phyloP scores from a whole-genome alignment of 139 green algal species.

The Parachlorella kessleri region DNA sequence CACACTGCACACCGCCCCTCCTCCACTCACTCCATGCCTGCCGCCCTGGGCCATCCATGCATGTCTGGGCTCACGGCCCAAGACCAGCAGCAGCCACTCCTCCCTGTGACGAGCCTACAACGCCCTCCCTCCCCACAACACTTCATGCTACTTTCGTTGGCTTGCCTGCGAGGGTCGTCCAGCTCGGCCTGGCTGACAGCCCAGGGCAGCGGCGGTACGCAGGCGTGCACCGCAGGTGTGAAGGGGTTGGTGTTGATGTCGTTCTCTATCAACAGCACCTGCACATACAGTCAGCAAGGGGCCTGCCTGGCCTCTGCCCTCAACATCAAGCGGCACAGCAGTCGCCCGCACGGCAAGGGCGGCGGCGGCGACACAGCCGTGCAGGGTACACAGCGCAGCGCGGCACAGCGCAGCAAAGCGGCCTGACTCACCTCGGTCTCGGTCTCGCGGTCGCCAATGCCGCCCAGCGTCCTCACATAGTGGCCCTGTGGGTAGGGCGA shows the following conservation, averaged over 20 bases:
- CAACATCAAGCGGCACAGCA: not conserved
- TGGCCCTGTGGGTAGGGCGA: slow-evolving; percentile 73
- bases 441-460: slow-evolving; percentile 77
- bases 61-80: too few species aligned
- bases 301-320: not conserved
- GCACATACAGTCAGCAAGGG: slow-evolving; percentile 18
- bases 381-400: not conserved
- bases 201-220: slow-evolving; percentile 94
- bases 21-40: too few species aligned
- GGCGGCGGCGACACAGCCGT: not conserved
- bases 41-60: too few species aligned
- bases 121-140: not conserved
- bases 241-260: slow-evolving; percentile 91
- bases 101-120: too few species aligned
- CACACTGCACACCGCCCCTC: too few species aligned
- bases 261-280: slow-evolving; percentile 88
- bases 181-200: slow-evolving; percentile 57
- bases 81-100: too few species aligned
- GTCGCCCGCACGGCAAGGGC: too few species aligned
- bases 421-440: slow-evolving; percentile 74
- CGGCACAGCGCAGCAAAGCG: not conserved
- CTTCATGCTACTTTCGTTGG: too few species aligned
- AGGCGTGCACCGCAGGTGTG: slow-evolving; percentile 89
- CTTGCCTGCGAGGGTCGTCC: slow-evolving; percentile 40
- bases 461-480: slow-evolving; percentile 84